Evolutionary conservation across 371 early-diverging fungal genomes (phyloP).

Genomic region (Gilbertella persicaria): DNA sequence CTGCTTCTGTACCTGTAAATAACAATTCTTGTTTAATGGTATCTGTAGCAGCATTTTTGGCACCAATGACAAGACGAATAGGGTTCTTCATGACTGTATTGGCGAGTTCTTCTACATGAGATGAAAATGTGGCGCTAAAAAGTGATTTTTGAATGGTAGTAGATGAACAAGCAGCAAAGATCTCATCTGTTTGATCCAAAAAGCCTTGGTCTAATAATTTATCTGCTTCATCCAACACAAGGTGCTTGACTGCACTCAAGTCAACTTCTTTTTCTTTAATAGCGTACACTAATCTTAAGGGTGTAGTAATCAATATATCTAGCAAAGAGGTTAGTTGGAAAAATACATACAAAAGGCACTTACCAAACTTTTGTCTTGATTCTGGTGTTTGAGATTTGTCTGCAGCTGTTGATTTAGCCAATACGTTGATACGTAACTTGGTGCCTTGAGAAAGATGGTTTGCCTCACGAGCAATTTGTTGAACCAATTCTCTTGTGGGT

Average conservation of each 20-base stretch:
- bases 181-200: conserved; percentile 87
- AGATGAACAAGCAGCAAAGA: conserved; percentile 84
- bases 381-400: conserved; percentile 68
- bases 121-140: conserved; percentile 95
- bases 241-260: conserved; percentile 68
- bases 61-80: conserved; percentile 87
- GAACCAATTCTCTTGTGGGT: conserved; percentile 97
- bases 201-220: conserved; percentile 90
- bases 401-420: conserved; percentile 76
- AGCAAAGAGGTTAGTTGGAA: not conserved
- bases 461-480: conserved; percentile 89
- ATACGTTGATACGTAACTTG: conserved; percentile 73
- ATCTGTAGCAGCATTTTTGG: conserved; percentile 91
- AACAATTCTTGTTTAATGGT: conserved; percentile 89
- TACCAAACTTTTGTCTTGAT: conserved; percentile 72
- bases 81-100: conserved; percentile 88
- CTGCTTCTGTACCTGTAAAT: conserved; percentile 92
- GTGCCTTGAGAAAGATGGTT: conserved; percentile 69
- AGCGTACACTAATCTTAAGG: conserved; percentile 87
- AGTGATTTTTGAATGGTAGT: conserved; percentile 77
- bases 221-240: conserved; percentile 95
- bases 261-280: conserved; percentile 80
- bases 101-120: conserved; percentile 90
- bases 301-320: conserved; percentile 92
- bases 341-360: not conserved